These are phyloP conservation scores for Phytophthora pseudosyringae DNA, from an alignment of 352 stramenopile species.

Conservation along the genomic window DNA sequence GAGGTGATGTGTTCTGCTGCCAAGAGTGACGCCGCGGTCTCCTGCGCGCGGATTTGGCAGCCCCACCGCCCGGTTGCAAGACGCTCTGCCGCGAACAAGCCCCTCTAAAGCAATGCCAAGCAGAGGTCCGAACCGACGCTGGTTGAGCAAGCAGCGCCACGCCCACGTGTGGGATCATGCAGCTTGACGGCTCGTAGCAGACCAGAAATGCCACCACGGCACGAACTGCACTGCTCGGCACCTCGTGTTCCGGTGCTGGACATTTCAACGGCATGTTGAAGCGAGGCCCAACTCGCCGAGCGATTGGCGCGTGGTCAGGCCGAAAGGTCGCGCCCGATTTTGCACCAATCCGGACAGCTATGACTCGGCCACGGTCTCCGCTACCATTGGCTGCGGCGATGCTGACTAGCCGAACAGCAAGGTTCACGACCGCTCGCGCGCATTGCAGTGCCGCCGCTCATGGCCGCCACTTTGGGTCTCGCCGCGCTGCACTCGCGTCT, in stretches of 20 bases:
- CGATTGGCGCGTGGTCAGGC: slow-evolving; percentile 13
- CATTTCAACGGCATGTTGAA: slow-evolving; percentile 9
- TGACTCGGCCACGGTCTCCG: slow-evolving; percentile 12
- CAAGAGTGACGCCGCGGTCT: slow-evolving; percentile 6
- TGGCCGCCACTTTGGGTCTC: slow-evolving; percentile 22
- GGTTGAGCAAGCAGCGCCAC: background rate
- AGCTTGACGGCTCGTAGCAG: too few relatives aligned
- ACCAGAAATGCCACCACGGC: too few relatives aligned
- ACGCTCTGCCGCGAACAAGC: slow-evolving; percentile 10
- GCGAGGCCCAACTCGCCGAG: background rate
- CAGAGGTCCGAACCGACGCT: background rate
- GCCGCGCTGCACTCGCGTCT: background rate
- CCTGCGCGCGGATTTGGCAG: slow-evolving; percentile 16
- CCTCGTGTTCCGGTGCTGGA: slow-evolving; percentile 3
- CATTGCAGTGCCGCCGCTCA: slow-evolving; percentile 2
- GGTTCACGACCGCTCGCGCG: slow-evolving; percentile 8
- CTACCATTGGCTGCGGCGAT: background rate
- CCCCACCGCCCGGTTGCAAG: background rate
- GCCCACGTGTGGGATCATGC: background rate
- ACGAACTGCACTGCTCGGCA: background rate
- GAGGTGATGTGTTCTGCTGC: background rate
- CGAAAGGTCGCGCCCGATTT: slow-evolving; percentile 17
- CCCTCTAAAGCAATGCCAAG: background rate
- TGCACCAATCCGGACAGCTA: slow-evolving; percentile 2
- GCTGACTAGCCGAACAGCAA: slow-evolving; percentile 9